These are phyloP conservation scores for Pichia kudriavzevii DNA, from an alignment of 1,139 yeast species.

Conservation along the genomic window DNA sequence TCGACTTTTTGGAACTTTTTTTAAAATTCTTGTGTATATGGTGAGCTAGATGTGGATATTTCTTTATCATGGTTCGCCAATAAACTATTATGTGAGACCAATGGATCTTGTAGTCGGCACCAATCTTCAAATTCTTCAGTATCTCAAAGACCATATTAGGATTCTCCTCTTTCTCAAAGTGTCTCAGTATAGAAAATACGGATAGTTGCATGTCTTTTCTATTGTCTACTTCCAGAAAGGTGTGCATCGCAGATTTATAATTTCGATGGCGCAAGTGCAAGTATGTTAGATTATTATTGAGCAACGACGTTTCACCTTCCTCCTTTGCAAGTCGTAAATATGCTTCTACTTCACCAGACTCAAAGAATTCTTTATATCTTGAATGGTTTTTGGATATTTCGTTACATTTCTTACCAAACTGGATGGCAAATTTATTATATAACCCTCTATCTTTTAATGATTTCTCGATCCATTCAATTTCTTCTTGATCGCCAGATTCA, in stretches of 20 bases:
- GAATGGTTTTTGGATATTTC: constrained; percentile 7
- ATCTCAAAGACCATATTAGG: constrained; percentile 13
- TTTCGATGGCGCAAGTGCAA: constrained; percentile 15
- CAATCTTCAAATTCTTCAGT: constrained; percentile 7
- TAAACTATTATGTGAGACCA: constrained; percentile 14
- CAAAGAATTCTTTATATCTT: constrained; percentile 8
- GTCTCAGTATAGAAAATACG: constrained; percentile 11
- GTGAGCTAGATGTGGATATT: constrained; percentile 18
- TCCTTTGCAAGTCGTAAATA: constrained; percentile 5
- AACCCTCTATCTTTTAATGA: constrained; percentile 12
- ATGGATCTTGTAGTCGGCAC: constrained; percentile 9
- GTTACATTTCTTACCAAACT: constrained; percentile 13
- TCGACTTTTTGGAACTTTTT: constrained; percentile 8
- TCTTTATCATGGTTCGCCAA: constrained; percentile 19
- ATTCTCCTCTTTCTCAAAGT: constrained; percentile 14
- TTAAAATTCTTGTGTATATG: constrained; percentile 10
- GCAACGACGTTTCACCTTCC: constrained; percentile 9
- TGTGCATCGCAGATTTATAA: constrained; percentile 10
- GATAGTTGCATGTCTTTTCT: constrained; percentile 11
- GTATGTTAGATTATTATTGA: constrained; percentile 15
- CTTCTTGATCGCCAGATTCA: constrained; percentile 16
- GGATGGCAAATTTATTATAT: constrained; percentile 11
- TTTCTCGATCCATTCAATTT: constrained; percentile 19
- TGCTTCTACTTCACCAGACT: constrained; percentile 4
- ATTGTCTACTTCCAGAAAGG: constrained; percentile 7